Evolutionary conservation across 805 yeast species (phyloP), one percentile per base, ranked within the genome.

Genomic region (Wickerhamomyces chaumierensis): DNA sequence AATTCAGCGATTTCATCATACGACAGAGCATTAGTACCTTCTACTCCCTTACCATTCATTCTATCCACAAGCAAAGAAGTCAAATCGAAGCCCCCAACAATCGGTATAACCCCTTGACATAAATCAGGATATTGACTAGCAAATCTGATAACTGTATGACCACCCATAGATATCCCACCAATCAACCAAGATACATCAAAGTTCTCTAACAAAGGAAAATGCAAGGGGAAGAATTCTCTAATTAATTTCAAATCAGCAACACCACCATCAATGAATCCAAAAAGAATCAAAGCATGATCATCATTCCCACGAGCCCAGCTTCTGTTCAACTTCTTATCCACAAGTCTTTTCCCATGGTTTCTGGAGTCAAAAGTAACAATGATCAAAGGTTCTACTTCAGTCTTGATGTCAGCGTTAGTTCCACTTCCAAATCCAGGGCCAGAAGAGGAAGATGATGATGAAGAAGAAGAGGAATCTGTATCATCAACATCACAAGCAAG

Each of bases 161-260:
- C 56, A 16, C 56, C 55, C 48, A 52, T 42, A 1, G 56, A 52
- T 13, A 46, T 50, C 19, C 56, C 56, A 16, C 44, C 35, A 3
- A 45, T 36, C 3, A 45, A 36, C 8, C 38, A 33, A 6, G 28
- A 27, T 2, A 44, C 32, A 2, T 33, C 34, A 11, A 41, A 39
- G 4, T 31, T 23, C 6, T 18, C 12, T 21, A 42, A 29, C 1
- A 33, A 33, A 3, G 49, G 51, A 14, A 44, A 37, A 21, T 38
- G 44, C 0, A 37, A 15, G 1, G 47, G 48, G 1, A 49, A 21
- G 38, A 39, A 49, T n/a, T 49, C 51, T 8, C 40, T 39, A 14
- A 50, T 35, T 17, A 33, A 17, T 27, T 47, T 49, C 20, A 47
- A 17, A 21, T 52, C 56, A 19, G 21, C 28, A 3, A 45, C 46